phyloP scores from a whole-genome alignment of 2,329 filamentous ascomycete species.

The Venturia pyrina region DNA sequence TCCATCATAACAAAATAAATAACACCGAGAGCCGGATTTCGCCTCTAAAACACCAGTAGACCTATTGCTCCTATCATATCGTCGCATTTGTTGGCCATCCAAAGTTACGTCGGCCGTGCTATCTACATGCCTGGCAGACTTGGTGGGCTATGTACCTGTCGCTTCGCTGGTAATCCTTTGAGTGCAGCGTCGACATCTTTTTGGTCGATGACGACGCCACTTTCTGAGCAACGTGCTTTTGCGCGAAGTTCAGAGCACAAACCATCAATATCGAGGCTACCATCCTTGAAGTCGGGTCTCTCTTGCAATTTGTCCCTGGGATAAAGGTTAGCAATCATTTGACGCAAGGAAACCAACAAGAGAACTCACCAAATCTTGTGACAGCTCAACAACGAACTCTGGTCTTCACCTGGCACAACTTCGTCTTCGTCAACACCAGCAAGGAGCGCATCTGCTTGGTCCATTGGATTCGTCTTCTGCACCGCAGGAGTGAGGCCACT shows the following conservation, averaged over 20 bases:
- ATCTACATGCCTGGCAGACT: conserved; percentile 3
- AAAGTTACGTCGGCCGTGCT: neutral
- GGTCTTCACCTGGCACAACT: conserved; percentile 49
- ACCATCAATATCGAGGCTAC: conserved; percentile 87
- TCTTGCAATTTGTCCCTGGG: conserved; percentile 78
- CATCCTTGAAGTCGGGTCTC: conserved; percentile 77
- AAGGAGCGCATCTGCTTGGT: conserved; percentile 66
- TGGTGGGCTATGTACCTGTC: neutral
- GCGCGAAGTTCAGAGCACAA: conserved; percentile 87
- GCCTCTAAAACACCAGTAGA: neutral
- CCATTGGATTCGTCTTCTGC: conserved; percentile 61
- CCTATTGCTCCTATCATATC: neutral
- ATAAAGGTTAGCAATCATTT: neutral
- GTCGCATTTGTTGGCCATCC: neutral
- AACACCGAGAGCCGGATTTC: neutral
- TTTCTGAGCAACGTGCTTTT: conserved; percentile 91
- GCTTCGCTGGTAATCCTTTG: conserved; percentile 28
- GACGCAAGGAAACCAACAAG: neutral
- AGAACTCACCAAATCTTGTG: conserved; percentile 80
- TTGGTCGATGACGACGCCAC: conserved; percentile 79
- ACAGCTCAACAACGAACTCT: conserved; percentile 63
- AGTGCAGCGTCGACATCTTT: conserved; percentile 66
- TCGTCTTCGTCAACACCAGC: conserved; percentile 56
- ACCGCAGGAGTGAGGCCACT: conserved; percentile 20
- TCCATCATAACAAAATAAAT: neutral